Evolutionary conservation across 148 eudicot genomes (phyloP).

Genomic region (Nepenthes gracilis): DNA sequence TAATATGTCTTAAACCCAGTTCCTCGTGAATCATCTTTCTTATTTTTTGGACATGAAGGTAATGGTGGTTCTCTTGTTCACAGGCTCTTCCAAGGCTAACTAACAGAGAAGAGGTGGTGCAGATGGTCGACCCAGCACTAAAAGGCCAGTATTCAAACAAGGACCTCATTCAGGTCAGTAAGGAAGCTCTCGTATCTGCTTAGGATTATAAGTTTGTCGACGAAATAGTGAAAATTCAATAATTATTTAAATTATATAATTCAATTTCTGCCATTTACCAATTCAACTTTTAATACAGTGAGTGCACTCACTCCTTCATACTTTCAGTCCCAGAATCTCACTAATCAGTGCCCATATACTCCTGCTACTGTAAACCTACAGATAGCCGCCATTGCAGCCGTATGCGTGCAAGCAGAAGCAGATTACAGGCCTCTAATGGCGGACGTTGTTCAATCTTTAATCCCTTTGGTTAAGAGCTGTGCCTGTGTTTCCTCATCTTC

Average conservation of each 20-base stretch:
- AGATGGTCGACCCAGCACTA: slow-evolving; percentile 67
- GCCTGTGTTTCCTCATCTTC: slow-evolving; percentile 31
- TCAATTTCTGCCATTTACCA: too few relatives aligned
- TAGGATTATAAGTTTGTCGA: too few relatives aligned
- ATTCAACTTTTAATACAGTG: too few relatives aligned
- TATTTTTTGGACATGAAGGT: neutral
- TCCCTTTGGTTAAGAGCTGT: slow-evolving; percentile 60
- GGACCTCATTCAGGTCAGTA: slow-evolving; percentile 71
- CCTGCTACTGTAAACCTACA: slow-evolving; percentile 11
- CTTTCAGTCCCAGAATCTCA: too few relatives aligned
- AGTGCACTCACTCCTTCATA: too few relatives aligned
- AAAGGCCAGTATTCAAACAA: slow-evolving; percentile 61
- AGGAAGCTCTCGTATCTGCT: too few relatives aligned
- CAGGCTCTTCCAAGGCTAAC: slow-evolving; percentile 87
- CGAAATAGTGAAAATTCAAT: too few relatives aligned
- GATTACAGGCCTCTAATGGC: slow-evolving; percentile 85
- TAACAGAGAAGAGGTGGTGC: slow-evolving; percentile 48
- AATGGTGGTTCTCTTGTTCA: neutral
- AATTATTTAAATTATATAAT: too few relatives aligned
- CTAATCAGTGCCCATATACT: neutral
- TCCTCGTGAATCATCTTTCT: too few relatives aligned
- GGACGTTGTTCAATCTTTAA: slow-evolving; percentile 76
- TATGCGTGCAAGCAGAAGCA: slow-evolving; percentile 83
- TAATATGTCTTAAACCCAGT: too few relatives aligned
- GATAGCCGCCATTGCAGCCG: slow-evolving; percentile 88